A percentile compares a stretch with the other conserved stretches of the same genome.
These are phyloP conservation scores for Globisporangium viniferum DNA, from an alignment of 352 stramenopile species.

Conservation along the genomic window DNA sequence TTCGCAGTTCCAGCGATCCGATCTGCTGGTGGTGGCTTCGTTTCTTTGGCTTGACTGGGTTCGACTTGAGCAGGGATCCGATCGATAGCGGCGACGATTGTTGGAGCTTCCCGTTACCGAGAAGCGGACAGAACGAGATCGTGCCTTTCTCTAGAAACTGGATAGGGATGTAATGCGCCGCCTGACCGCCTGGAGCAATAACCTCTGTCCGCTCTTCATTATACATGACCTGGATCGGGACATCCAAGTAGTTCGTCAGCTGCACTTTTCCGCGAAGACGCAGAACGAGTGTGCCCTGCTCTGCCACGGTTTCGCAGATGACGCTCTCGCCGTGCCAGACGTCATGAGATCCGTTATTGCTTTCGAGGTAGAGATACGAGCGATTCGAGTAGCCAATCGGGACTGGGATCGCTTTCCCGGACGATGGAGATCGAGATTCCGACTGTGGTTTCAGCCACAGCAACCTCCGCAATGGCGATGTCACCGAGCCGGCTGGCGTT, in stretches of 20 bases:
- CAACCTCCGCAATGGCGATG: slow-evolving; percentile 64
- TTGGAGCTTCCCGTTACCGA: slow-evolving; percentile 59
- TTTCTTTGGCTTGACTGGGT: slow-evolving; percentile 23
- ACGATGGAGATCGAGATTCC: slow-evolving; percentile 28
- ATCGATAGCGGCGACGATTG: slow-evolving; percentile 56
- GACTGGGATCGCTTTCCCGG: slow-evolving; percentile 74
- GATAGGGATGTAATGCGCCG: slow-evolving; percentile 75
- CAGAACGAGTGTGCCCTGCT: slow-evolving; percentile 81
- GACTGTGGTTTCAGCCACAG: slow-evolving; percentile 80
- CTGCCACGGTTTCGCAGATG: slow-evolving; percentile 82
- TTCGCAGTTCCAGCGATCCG: slow-evolving; percentile 55
- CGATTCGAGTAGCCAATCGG: slow-evolving; percentile 85
- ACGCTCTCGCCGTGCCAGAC: slow-evolving; percentile 77
- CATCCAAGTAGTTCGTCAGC: slow-evolving; percentile 66
- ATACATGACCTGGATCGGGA: slow-evolving; percentile 79
- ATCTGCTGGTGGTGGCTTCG: slow-evolving; percentile 38
- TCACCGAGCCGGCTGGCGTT: slow-evolving; percentile 76
- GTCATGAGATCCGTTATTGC: slow-evolving; percentile 49
- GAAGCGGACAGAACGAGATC: slow-evolving; percentile 70
- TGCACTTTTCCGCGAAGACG: slow-evolving; percentile 77
- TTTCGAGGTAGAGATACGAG: slow-evolving; percentile 82
- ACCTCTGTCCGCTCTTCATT: slow-evolving; percentile 54
- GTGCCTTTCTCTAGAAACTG: slow-evolving; percentile 70
- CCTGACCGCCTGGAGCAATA: slow-evolving; percentile 40
- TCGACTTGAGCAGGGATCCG: slow-evolving; percentile 45